Evolutionary conservation across 2,329 filamentous ascomycete species (phyloP), one percentile per base, ranked within the genome.

Genomic region (Pseudodiploospora longispora): DNA sequence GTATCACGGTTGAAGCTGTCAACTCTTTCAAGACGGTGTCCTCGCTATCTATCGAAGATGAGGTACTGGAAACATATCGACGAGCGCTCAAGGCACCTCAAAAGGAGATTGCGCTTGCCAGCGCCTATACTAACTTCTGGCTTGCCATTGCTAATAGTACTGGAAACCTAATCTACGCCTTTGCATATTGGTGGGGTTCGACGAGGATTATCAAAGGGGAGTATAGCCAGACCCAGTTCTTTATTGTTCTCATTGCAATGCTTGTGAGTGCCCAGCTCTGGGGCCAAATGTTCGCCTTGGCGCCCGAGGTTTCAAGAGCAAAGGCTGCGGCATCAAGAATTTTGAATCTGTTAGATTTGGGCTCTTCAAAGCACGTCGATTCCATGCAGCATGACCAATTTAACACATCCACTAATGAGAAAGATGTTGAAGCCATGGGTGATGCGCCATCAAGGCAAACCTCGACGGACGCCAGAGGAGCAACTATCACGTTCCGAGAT

Each of bases 171-270:
- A 77, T 87, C 28, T 86, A 88, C 55, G 82, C 83, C 0, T 75
- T 90, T 43, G 82, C 83, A 1, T 89, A 87, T 62, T 90, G 84
- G 83, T 90, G 85, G 83, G 85, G 85, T 4, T 75, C 83, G 0
- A 82, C 78, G 53, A 78, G 80, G 50, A 85, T 89, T 47, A 74
- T 81, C 41, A 70, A 74, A 36, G 83, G 84, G 4, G 66, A 77
- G 44, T 83, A 83, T 52, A 70, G 66, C 3, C 76, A 75, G 36
- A 77, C 80, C 30, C 75, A 84, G n/a, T 89, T 88, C 65, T 81
- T 89, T 59, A 83, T 86, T 53, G 82, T 89, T 6, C 70, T 87
- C 4, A 72, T 85, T 5, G 74, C 83, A 4, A 75, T 90, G 53
- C 72, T 90, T 1, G 79, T 88, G 34, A 83, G 80, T 45, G 83